Percentiles rank a stretch among this genome's conserved stretches.
Conservation (phyloP, 129 eudicot genomes). For the Apium graveolens region DNA sequence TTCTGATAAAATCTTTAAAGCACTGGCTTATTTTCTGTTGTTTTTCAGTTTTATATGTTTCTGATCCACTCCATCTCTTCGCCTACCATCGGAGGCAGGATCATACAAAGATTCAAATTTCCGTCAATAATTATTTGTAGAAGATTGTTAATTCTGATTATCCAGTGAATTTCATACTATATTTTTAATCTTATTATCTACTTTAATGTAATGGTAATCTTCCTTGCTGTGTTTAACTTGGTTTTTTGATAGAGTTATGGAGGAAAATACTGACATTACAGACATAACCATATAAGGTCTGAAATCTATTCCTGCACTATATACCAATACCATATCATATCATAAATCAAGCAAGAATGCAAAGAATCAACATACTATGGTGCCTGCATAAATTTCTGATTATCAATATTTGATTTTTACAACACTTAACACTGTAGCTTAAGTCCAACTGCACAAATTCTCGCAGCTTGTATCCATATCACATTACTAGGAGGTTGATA, state of each 20-base stretch:
- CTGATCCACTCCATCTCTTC: neutral
- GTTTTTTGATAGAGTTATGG: too few relatives aligned
- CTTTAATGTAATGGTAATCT: neutral
- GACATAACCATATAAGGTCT: neutral
- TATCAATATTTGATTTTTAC: too few relatives aligned
- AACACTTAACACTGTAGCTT: too few relatives aligned
- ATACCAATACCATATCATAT: neutral
- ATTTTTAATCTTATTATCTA: neutral
- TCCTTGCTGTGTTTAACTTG: neutral
- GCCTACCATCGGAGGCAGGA: neutral
- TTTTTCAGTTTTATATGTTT: conserved; percentile 1
- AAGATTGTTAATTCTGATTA: neutral
- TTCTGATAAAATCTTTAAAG: neutral
- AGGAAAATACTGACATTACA: neutral
- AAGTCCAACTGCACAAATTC: neutral
- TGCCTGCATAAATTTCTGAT: neutral
- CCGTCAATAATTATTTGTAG: neutral
- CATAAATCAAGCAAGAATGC: neutral
- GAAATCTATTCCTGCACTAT: neutral
- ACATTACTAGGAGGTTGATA: neutral
- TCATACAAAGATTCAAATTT: neutral
- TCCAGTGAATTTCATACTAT: neutral
- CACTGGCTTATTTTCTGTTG: neutral
- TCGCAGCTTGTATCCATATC: neutral
- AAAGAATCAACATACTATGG: neutral